Percentiles rank a stretch among this genome's conserved stretches.
Evolutionary conservation across 345 rosid species (phyloP).

Genomic region (Fremontodendron californicum): DNA sequence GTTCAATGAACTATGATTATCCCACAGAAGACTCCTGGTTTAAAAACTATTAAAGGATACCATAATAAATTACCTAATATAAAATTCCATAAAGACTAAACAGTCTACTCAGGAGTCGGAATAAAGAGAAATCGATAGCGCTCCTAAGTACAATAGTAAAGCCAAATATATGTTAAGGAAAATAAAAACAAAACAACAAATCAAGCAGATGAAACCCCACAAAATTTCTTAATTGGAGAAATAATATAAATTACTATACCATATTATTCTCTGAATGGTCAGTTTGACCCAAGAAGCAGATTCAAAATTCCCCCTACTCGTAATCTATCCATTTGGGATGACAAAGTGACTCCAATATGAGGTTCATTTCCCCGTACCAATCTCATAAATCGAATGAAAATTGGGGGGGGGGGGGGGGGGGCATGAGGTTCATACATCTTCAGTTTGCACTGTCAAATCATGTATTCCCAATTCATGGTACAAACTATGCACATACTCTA

Average conservation of each 20-base stretch:
- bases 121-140: too few relatives aligned
- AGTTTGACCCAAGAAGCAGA: conserved; percentile 3
- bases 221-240: background rate
- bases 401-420: too few relatives aligned
- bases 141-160: background rate
- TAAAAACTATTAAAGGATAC: too few relatives aligned
- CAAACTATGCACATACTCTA: conserved; percentile 58
- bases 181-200: background rate
- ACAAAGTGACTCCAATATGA: conserved; percentile 1
- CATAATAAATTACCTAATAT: background rate
- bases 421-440: conserved; percentile 19
- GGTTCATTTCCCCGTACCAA: background rate
- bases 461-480: conserved; percentile 82
- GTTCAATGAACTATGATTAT: background rate
- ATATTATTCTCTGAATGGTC: background rate
- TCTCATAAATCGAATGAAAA: background rate
- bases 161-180: background rate
- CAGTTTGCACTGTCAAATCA: conserved; percentile 76
- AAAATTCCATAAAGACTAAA: background rate
- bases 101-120: background rate
- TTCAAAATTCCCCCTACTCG: background rate
- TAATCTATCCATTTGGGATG: conserved; percentile 1
- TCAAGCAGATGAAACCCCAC: background rate
- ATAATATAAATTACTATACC: background rate
- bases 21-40: too few relatives aligned